A percentile compares a stretch with the other conserved stretches of the same genome.
Conservation (phyloP, 2,329 filamentous ascomycete genomes). For the Colletotrichum sp. region DNA sequence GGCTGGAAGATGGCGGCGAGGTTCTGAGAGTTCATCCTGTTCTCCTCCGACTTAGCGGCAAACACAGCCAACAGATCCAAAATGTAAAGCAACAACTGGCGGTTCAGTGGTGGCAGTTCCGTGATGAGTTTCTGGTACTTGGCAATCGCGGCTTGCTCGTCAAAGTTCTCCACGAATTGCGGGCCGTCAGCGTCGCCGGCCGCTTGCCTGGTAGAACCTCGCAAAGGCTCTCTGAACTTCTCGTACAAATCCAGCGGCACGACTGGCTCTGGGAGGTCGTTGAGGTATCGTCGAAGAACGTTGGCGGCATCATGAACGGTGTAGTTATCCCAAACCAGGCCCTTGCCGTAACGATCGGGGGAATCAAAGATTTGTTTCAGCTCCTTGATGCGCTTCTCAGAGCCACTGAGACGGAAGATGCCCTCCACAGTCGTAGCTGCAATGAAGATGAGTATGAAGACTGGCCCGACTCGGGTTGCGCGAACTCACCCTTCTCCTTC, state of each 20-base stretch:
- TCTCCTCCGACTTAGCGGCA: slow-evolving; percentile 93
- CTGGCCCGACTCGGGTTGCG: background rate
- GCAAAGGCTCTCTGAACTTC: slow-evolving; percentile 84
- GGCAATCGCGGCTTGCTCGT: slow-evolving; percentile 74
- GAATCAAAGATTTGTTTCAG: slow-evolving; percentile 92
- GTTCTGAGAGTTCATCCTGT: slow-evolving; percentile 96
- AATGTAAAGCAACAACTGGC: slow-evolving; percentile 93
- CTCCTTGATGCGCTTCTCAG: slow-evolving; percentile 98
- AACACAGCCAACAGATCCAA: slow-evolving; percentile 96
- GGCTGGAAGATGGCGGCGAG: slow-evolving; percentile 97
- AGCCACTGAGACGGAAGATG: slow-evolving; percentile 94
- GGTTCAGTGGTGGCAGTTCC: slow-evolving; percentile 88
- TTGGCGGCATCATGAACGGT: slow-evolving; percentile 99
- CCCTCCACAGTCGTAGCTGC: slow-evolving; percentile 92
- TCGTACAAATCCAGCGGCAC: slow-evolving; percentile 94
- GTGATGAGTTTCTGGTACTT: slow-evolving; percentile 92
- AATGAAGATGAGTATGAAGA: slow-evolving; percentile 27
- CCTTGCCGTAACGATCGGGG: slow-evolving; percentile 94
- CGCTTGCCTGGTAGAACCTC: slow-evolving; percentile 72
- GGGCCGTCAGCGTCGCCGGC: slow-evolving; percentile 72
- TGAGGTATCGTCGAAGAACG: slow-evolving; percentile 92
- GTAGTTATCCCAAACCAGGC: slow-evolving; percentile 95
- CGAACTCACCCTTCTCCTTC: slow-evolving; percentile 88
- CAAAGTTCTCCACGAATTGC: slow-evolving; percentile 70
- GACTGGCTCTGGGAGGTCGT: slow-evolving; percentile 94